Conservation (phyloP, 106 monocot genomes). For the Dendrobium officinale region DNA sequence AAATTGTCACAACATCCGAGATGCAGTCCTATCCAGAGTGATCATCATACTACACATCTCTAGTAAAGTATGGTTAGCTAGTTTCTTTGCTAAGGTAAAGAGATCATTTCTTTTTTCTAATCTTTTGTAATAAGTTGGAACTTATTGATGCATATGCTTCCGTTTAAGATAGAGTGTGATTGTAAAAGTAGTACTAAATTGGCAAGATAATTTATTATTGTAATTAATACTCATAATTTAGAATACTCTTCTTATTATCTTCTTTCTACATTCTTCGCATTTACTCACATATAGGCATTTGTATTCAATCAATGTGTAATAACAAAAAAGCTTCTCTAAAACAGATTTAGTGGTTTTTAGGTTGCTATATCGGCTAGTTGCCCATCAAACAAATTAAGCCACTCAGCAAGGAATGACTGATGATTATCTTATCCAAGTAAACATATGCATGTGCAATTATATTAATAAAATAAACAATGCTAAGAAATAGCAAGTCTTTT, state of each 20-base stretch:
- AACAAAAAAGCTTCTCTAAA: background rate
- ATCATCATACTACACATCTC: too few species aligned
- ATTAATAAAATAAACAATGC: background rate
- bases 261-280: background rate
- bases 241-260: background rate
- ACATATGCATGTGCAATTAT: background rate
- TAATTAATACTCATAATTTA: background rate
- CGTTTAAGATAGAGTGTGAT: too few species aligned
- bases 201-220: background rate
- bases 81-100: too few species aligned
- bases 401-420: background rate
- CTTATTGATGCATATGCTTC: too few species aligned
- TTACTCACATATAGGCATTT: background rate
- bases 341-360: background rate
- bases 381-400: background rate
- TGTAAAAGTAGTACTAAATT: too few species aligned
- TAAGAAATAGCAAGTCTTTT: background rate
- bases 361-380: background rate
- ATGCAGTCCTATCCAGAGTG: too few species aligned
- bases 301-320: slow-evolving; percentile 1
- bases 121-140: too few species aligned
- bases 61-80: too few species aligned
- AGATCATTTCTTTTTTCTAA: too few species aligned
- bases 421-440: background rate
- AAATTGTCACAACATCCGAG: too few species aligned